phyloP scores from a whole-genome alignment of 108 stramenopile genomes.

The Mediolabrus comicus region DNA sequence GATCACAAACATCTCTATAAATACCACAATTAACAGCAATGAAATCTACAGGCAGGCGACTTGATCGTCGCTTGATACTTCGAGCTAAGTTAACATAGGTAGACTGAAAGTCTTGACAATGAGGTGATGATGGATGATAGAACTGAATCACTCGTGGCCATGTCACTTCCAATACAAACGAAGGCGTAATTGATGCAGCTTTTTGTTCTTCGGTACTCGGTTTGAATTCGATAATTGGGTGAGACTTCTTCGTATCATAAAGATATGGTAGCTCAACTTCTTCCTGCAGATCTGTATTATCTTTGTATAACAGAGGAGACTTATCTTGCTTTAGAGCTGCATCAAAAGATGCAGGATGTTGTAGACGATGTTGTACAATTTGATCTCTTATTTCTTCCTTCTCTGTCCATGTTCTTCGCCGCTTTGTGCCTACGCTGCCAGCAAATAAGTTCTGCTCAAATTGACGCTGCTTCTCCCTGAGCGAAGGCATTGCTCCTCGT shows the following conservation, averaged over 20 bases:
- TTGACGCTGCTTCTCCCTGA: conserved; percentile 15
- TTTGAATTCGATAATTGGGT: conserved; percentile 37
- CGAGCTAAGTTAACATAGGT: conserved; percentile 34
- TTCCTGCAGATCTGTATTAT: neutral
- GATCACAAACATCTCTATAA: conserved; percentile 39
- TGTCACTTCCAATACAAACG: conserved; percentile 52
- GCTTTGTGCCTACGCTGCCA: neutral
- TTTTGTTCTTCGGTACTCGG: conserved; percentile 28
- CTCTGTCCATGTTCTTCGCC: neutral
- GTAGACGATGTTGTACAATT: neutral
- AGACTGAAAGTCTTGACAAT: conserved; percentile 28
- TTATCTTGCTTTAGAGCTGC: neutral
- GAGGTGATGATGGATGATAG: conserved; percentile 44
- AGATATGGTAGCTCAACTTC: conserved; percentile 9
- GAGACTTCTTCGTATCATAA: conserved; percentile 28
- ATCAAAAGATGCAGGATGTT: neutral
- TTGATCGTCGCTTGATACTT: conserved; percentile 27
- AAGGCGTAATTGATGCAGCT: conserved; percentile 31
- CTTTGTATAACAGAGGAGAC: neutral
- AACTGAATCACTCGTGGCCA: conserved; percentile 49
- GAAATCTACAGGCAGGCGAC: conserved; percentile 46
- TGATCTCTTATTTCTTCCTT: neutral
- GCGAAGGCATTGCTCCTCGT: conserved; percentile 3
- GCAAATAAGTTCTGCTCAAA: conserved; percentile 28
- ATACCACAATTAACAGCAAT: conserved; percentile 44